Percentiles rank a stretch among this genome's conserved stretches.
phyloP scores from a whole-genome alignment of 2,329 filamentous ascomycete species.

The Mycosphaerella sp. region DNA sequence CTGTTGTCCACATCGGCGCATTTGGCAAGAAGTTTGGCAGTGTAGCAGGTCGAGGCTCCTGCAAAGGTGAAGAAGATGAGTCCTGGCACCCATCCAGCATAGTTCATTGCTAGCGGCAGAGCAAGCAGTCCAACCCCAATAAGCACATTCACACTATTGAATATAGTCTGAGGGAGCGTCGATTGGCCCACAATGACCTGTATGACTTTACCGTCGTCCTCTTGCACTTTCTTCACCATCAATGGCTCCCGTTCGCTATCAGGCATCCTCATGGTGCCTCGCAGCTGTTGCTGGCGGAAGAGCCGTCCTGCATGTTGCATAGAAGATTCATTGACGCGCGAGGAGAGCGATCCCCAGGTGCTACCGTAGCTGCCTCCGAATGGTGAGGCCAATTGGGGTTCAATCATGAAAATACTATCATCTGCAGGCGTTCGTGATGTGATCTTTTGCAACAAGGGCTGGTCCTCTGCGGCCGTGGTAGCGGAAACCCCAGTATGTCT shows the following conservation, averaged over 20 bases:
- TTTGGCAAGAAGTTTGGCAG: slow-evolving; percentile 74
- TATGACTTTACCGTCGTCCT: slow-evolving; percentile 74
- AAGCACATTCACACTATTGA: slow-evolving; percentile 92
- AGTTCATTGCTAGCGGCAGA: slow-evolving; percentile 78
- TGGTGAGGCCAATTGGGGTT: slow-evolving; percentile 56
- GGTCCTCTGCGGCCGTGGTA: slow-evolving; percentile 20
- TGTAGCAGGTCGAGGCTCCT: slow-evolving; percentile 74
- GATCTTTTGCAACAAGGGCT: slow-evolving; percentile 25
- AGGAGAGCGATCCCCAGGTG: slow-evolving; percentile 55
- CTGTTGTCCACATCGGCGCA: slow-evolving; percentile 81
- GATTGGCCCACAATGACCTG: slow-evolving; percentile 84
- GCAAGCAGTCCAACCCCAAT: slow-evolving; percentile 87
- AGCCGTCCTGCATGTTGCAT: slow-evolving; percentile 51
- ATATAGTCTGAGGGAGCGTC: slow-evolving; percentile 90
- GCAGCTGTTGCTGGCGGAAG: slow-evolving; percentile 44
- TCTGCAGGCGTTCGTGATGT: slow-evolving; percentile 28
- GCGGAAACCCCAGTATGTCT: slow-evolving; percentile 5
- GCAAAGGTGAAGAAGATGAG: slow-evolving; percentile 67
- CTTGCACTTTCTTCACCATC: slow-evolving; percentile 81
- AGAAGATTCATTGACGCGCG: slow-evolving; percentile 51
- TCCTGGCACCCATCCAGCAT: slow-evolving; percentile 83
- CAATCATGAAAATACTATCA: slow-evolving; percentile 45
- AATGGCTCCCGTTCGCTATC: slow-evolving; percentile 59
- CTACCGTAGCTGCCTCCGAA: slow-evolving; percentile 66
- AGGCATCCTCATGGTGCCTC: slow-evolving; percentile 36